These are phyloP conservation scores for Nannizziopsis barbatae DNA, from an alignment of 2,329 filamentous ascomycete genomes.

Conservation along the genomic window DNA sequence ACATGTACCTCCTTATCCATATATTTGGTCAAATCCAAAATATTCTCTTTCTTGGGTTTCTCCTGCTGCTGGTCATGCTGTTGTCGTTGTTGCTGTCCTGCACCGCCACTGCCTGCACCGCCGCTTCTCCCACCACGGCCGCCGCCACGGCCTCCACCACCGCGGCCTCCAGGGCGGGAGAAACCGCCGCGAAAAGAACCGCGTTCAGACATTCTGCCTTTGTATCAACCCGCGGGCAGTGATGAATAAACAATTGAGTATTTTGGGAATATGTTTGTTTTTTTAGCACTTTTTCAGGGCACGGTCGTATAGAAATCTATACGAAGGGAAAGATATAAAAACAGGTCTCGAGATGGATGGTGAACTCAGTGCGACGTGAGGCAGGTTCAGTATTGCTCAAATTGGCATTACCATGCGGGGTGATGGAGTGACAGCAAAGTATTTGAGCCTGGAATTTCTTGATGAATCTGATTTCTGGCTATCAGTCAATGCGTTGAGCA, in stretches of 20 bases:
- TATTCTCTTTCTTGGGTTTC: slow-evolving; percentile 95
- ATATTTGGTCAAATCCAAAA: slow-evolving; percentile 87
- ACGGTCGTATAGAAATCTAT: too few species aligned
- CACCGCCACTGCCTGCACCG: slow-evolving; percentile 35
- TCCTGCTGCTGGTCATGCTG: slow-evolving; percentile 48
- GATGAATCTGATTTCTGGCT: not conserved
- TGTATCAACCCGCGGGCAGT: not conserved
- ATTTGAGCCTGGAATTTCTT: not conserved
- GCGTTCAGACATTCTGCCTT: slow-evolving; percentile 31
- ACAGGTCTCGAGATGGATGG: too few species aligned
- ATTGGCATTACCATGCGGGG: not conserved
- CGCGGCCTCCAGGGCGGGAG: slow-evolving; percentile 36
- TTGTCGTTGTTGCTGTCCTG: slow-evolving; percentile 36
- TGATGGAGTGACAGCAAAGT: not conserved
- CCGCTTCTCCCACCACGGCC: slow-evolving; percentile 38
- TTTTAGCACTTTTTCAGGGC: too few species aligned
- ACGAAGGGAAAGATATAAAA: too few species aligned
- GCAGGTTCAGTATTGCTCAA: not conserved
- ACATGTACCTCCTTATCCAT: slow-evolving; percentile 93
- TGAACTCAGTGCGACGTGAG: not conserved
- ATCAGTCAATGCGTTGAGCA: too few species aligned
- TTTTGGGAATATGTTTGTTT: too few species aligned
- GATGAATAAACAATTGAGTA: not conserved
- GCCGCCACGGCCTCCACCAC: slow-evolving; percentile 27
- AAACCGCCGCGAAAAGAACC: slow-evolving; percentile 48